A percentile compares a stretch with the other conserved stretches of the same genome.
These are phyloP conservation scores for Chimonanthus praecox DNA, from an alignment of 164 flowering plant species.

Conservation along the genomic window DNA sequence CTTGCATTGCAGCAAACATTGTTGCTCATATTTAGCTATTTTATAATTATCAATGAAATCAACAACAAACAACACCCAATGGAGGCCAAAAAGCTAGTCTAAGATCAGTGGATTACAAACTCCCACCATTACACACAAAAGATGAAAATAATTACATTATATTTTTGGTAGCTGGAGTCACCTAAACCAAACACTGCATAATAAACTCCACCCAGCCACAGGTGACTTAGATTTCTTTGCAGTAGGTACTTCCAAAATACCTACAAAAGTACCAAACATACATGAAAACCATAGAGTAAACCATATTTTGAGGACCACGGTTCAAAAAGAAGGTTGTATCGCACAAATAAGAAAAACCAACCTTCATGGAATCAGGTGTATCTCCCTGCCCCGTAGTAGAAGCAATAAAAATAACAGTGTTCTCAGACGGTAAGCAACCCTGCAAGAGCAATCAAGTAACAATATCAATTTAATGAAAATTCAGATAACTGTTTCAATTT, in stretches of 20 bases:
- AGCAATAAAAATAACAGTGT: constrained; percentile 65
- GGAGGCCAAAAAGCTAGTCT: background rate
- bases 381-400: constrained; percentile 98
- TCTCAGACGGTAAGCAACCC: constrained; percentile 42
- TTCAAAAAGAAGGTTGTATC: background rate
- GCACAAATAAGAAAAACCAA: constrained; percentile 17
- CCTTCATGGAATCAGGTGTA: constrained; percentile 87
- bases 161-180: constrained; percentile 92
- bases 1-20: background rate
- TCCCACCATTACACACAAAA: background rate
- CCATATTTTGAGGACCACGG: background rate
- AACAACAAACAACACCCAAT: background rate
- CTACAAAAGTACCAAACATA: constrained; percentile 26
- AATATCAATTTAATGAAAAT: background rate
- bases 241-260: constrained; percentile 82
- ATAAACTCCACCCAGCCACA: constrained; percentile 68
- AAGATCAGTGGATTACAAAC: background rate
- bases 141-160: constrained; percentile 52
- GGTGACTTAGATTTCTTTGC: constrained; percentile 49
- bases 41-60: background rate
- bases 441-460: constrained; percentile 16
- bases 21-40: background rate
- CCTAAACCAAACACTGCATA: constrained; percentile 97
- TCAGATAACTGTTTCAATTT: too few relatives aligned
- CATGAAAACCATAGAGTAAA: background rate